These are phyloP conservation scores for Aspergillus sergii DNA, from an alignment of 2,329 filamentous ascomycete genomes.

Conservation along the genomic window DNA sequence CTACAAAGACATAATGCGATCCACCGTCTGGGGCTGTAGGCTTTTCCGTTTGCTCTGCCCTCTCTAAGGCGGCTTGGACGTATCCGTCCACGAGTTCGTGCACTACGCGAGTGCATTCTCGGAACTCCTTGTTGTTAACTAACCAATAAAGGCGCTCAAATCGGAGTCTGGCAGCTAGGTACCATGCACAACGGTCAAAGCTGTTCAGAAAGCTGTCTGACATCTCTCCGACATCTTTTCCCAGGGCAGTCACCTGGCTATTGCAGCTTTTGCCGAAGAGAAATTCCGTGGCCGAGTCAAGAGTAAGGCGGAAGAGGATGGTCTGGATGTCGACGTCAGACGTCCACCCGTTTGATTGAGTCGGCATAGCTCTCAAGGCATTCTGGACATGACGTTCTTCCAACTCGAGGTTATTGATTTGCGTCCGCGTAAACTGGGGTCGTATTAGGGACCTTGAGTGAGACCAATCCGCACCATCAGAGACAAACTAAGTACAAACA, in stretches of 20 bases:
- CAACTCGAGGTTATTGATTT: conserved; percentile 75
- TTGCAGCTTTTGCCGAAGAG: conserved; percentile 70
- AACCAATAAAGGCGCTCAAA: conserved; percentile 19
- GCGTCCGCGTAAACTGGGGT: conserved; percentile 82
- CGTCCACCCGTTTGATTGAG: conserved; percentile 51
- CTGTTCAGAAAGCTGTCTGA: conserved; percentile 27
- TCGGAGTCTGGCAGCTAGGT: conserved; percentile 20
- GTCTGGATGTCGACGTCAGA: conserved; percentile 69
- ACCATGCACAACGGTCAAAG: conserved; percentile 36
- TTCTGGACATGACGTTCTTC: conserved; percentile 78
- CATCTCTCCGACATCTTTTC: background rate
- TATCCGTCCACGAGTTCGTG: conserved; percentile 15
- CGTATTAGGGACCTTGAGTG: conserved; percentile 75
- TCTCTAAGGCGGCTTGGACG: conserved; percentile 1
- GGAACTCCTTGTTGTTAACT: conserved; percentile 11
- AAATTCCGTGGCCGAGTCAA: conserved; percentile 85
- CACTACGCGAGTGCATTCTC: conserved; percentile 9
- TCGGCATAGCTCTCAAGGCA: conserved; percentile 67
- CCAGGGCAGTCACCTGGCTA: conserved; percentile 42
- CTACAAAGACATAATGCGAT: conserved; percentile 50
- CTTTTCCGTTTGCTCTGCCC: conserved; percentile 29
- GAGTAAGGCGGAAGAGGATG: conserved; percentile 77
- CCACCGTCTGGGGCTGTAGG: conserved; percentile 25
- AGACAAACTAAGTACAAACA: conserved; percentile 51
- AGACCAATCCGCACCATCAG: conserved; percentile 77